phyloP scores from a whole-genome alignment of 2,329 filamentous ascomycete species.

The Ophiocordyceps camponoti-floridani region DNA sequence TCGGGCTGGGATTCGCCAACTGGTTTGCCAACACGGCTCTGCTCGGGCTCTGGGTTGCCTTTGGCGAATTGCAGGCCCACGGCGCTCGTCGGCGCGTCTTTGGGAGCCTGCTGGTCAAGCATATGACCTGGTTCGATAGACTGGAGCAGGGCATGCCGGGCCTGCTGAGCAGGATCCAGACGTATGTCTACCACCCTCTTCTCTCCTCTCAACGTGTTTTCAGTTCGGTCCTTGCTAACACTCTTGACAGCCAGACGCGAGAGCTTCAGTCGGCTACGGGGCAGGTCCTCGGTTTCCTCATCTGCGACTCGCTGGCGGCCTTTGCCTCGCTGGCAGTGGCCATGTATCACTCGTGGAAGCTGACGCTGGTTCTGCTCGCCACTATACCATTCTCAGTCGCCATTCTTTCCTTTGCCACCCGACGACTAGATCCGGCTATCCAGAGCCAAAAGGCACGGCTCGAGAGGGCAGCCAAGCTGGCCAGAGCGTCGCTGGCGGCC shows the following conservation, averaged over 20 bases:
- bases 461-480: constrained; percentile 51
- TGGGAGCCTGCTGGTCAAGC: constrained; percentile 45
- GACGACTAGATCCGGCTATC: constrained; percentile 46
- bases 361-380: constrained; percentile 63
- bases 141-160: constrained; percentile 54
- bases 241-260: constrained; percentile 46
- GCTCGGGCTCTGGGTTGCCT: constrained; percentile 53
- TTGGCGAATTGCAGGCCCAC: constrained; percentile 65
- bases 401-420: constrained; percentile 40
- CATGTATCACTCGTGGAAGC: constrained; percentile 64
- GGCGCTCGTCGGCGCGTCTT: constrained; percentile 50
- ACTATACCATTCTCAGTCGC: constrained; percentile 50
- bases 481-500: constrained; percentile 48
- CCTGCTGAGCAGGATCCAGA: constrained; percentile 53
- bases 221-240: too few relatives aligned
- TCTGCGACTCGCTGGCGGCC: constrained; percentile 46
- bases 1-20: constrained; percentile 41
- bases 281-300: constrained; percentile 55
- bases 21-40: constrained; percentile 53
- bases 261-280: constrained; percentile 71
- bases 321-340: constrained; percentile 52
- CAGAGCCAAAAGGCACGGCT: constrained; percentile 50
- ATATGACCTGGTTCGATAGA: constrained; percentile 70
- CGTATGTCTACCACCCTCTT: constrained; percentile 28
- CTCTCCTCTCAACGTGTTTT: background rate